Evolutionary conservation across 805 yeast species (phyloP), one percentile per base, ranked within the genome.

Genomic region (Pichia occidentalis): DNA sequence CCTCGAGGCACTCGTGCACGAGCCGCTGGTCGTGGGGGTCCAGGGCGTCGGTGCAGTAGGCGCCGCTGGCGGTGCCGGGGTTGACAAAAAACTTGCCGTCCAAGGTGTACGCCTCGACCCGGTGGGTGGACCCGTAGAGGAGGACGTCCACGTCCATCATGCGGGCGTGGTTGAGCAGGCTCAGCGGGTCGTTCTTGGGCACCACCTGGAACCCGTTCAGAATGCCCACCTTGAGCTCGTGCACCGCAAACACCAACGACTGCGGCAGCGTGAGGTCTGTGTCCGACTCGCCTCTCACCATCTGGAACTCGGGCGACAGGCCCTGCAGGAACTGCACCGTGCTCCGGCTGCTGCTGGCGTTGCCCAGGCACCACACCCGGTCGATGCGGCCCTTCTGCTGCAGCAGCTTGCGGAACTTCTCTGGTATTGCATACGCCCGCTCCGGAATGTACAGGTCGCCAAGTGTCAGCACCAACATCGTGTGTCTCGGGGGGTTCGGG

Each of bases 61-160:
- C 96, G 19, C 98, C 98, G 0, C 97, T 88, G 29, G 95, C 95
- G 54, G 95, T 82, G 0, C 98, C 98, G 0, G 98, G 97, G 57
- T 85, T 90, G n/a, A 92, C 72, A 53, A 92, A 92, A 57, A 88
- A 85, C 60, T 85, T 85, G 17, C 94, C 95, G 47, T 87, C 97
- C 41, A 88, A 64, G 8, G 92, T 84, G 53, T 87, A 90, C 0
- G 97, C 96, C 54, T 90, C 97, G 4, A 86, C 94, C 47, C 77
- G 75, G 56, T 86, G 95, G 2, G 95, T 82, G 0, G 95, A 95
- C 11, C 97, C 97, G 83, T 92, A 86, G 11, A 92, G 67, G 47
- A 92, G 65, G 5, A 92, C 73, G 59, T 92, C 97, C 27, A 85
- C 97, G 56, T 88, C 94, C 68, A 88, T 70, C 61, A 86, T 86